Base-by-base conservation (phyloP, 139 green algal species). In the Dunaliella sp. region DNA sequence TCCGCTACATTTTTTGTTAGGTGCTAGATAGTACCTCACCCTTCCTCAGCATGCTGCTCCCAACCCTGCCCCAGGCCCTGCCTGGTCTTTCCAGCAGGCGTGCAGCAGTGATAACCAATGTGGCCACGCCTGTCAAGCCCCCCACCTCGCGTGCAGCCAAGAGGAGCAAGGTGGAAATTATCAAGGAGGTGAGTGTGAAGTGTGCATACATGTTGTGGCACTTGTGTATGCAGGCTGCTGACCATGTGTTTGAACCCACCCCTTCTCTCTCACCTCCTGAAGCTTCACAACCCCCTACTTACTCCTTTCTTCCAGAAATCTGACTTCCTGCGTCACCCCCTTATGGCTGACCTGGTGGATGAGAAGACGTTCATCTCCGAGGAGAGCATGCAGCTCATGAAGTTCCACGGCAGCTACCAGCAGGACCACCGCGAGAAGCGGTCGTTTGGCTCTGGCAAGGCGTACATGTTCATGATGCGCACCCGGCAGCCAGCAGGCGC, bases 381-480 rank as follows among this genome's bases (percentile, higher is more conserved):
- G 89, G 94, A 96, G 0, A 91, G 96, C 3, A 88, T 96, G 87
- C 98, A 99, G 95, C 93, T 99, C 3, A 99, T 99, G 93, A 99
- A 99, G 94, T 99, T 99, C 87, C 98, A 99, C 88, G 98, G 98
- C 77, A 96, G 89, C 86, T 99, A 99, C 86, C 89, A 94, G 95
- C 97, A 99, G 90, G 98, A 99, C 88, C 90, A 99, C 88, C 91
- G 98, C 16, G 98, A 99, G 91, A 95, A 97, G 91, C 94, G 98
- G n/a, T 90, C 93, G 0, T 97, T 97, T 80, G 97, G 97, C 0
- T 33, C 93, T 34, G 97, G 96, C 85, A 99, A 99, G 92, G 93
- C 93, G 3, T 99, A 99, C 88, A 96, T 98, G 93, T 99, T 99
- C 91, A 99, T 99, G 98, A 99, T 99, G 96, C 94, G 98, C 38